phyloP scores from a whole-genome alignment of 306 rosid genomes.

The Potentilla sterilis region DNA sequence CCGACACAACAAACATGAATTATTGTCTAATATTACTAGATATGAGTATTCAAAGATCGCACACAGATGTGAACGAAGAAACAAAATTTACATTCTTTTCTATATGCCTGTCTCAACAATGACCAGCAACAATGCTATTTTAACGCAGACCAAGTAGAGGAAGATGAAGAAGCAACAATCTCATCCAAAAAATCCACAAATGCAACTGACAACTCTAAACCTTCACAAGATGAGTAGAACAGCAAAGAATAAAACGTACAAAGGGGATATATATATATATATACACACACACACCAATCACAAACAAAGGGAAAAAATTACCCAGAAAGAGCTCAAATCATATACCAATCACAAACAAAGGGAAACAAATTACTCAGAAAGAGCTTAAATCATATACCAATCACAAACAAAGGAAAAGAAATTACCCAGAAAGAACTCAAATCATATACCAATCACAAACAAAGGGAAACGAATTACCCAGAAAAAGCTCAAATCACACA shows the following conservation, averaged over 20 bases:
- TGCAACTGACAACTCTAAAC: neutral
- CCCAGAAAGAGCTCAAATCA: too few relatives aligned
- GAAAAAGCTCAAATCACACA: too few relatives aligned
- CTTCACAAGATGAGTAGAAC: constrained; percentile 9
- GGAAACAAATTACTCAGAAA: too few relatives aligned
- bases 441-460: too few relatives aligned
- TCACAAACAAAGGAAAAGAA: too few relatives aligned
- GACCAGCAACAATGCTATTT: neutral
- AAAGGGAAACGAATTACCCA: too few relatives aligned
- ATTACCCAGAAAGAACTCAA: too few relatives aligned
- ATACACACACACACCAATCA: too few relatives aligned
- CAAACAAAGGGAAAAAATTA: too few relatives aligned
- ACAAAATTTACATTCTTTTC: neutral
- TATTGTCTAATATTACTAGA: neutral
- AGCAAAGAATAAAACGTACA: constrained; percentile 40
- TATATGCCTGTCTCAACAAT: neutral
- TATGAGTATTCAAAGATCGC: neutral
- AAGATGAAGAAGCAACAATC: neutral
- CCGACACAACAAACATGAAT: neutral
- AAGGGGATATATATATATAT: too few relatives aligned
- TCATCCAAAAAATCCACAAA: neutral
- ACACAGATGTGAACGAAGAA: neutral
- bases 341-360: too few relatives aligned
- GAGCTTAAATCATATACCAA: too few relatives aligned
- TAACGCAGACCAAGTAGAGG: neutral